These are phyloP conservation scores for Tephrocybe sp. DNA, from an alignment of 768 basidiomycete genomes.

Conservation along the genomic window DNA sequence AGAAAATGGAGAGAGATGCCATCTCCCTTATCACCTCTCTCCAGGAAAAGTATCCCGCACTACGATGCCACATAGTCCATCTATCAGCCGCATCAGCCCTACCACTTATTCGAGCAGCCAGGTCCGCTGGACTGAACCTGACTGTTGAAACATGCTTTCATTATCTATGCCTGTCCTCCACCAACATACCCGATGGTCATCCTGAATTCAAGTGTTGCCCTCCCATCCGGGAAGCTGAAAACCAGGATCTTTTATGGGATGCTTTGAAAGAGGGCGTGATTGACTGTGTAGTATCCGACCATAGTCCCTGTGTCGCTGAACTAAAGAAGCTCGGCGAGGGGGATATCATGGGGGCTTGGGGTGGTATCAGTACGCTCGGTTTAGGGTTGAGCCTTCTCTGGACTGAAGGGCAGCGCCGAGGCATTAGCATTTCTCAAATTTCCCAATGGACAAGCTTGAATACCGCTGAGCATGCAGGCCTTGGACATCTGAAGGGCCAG, in stretches of 20 bases:
- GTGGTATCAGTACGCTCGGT: constrained; percentile 89
- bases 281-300: constrained; percentile 94
- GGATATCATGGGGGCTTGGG: constrained; percentile 90
- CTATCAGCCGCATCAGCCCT: constrained; percentile 85
- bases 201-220: constrained; percentile 97
- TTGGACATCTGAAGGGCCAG: constrained; percentile 67
- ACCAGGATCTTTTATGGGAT: constrained; percentile 76
- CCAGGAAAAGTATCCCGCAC: constrained; percentile 55
- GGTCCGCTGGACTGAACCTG: constrained; percentile 58
- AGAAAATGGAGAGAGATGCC: constrained; percentile 75
- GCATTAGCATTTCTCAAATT: constrained; percentile 56
- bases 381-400: constrained; percentile 85
- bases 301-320: constrained; percentile 83
- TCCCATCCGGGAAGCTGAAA: constrained; percentile 74
- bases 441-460: constrained; percentile 72
- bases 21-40: constrained; percentile 73
- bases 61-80: constrained; percentile 94
- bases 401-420: constrained; percentile 73
- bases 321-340: constrained; percentile 79
- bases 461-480: constrained; percentile 78
- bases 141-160: constrained; percentile 98
- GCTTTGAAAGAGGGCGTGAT: constrained; percentile 81
- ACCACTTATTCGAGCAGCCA: constrained; percentile 70
- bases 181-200: constrained; percentile 67
- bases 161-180: constrained; percentile 79